These are phyloP conservation scores for Aspergillus udagawae DNA, from an alignment of 2,329 filamentous ascomycete species.

Conservation along the genomic window DNA sequence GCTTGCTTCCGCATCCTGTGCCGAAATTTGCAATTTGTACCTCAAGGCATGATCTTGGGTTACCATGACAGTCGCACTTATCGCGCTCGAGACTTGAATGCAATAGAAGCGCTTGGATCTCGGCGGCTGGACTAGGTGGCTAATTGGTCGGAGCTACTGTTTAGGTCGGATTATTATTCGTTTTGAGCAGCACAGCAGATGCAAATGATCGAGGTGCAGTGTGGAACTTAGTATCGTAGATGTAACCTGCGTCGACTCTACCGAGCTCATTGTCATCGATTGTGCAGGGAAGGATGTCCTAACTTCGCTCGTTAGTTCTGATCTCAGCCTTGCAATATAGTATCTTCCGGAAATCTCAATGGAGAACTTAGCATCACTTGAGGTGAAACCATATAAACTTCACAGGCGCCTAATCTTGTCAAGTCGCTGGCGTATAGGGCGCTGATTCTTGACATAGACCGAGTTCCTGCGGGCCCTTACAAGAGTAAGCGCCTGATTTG, in stretches of 20 bases:
- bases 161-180: background rate
- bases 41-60: background rate
- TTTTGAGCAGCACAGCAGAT: background rate
- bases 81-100: background rate
- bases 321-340: background rate
- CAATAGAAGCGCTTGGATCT: background rate
- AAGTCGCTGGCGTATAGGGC: too few relatives aligned
- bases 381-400: background rate
- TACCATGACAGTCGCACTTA: background rate
- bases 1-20: background rate
- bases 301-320: background rate
- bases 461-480: background rate
- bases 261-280: background rate
- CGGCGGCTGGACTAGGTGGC: background rate
- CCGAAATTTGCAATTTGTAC: background rate
- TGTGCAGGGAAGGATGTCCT: background rate
- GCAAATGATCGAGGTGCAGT: background rate
- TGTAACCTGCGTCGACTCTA: background rate
- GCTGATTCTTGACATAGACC: background rate
- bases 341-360: background rate
- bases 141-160: background rate
- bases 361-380: background rate
- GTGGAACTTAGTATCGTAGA: background rate
- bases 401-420: background rate
- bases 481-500: background rate